Evolutionary conservation across 257 asterid genomes (phyloP).

Genomic region (Schizonepeta tenuifolia): DNA sequence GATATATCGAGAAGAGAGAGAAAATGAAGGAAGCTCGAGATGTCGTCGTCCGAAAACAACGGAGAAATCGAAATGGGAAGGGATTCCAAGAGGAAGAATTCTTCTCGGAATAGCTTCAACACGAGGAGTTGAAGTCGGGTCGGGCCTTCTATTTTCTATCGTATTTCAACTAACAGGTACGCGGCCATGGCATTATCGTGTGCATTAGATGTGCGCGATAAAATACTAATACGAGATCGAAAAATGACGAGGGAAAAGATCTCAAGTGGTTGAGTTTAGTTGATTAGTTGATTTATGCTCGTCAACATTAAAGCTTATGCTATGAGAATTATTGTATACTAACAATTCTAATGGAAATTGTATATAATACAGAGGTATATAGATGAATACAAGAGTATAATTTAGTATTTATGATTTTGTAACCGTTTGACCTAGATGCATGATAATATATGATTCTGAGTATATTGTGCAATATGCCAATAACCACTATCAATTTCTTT

Average conservation of each 20-base stretch:
- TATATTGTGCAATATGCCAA: too few species aligned
- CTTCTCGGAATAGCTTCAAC: conserved; percentile 33
- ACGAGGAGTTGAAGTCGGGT: conserved; percentile 19
- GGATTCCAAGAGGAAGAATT: conserved; percentile 33
- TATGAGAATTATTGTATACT: not conserved
- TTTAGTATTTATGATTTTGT: too few species aligned
- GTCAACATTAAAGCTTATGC: not conserved
- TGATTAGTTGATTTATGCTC: not conserved
- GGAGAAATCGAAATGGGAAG: conserved; percentile 40
- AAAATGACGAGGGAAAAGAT: not conserved
- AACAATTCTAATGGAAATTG: conserved; percentile 28
- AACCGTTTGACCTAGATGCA: too few species aligned
- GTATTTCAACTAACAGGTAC: not conserved
- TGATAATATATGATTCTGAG: too few species aligned
- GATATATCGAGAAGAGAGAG: conserved; percentile 55
- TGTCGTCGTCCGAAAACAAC: conserved; percentile 38
- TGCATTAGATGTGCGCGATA: not conserved
- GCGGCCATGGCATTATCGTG: not conserved
- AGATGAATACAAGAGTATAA: not conserved
- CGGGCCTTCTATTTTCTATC: not conserved
- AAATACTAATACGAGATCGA: not conserved
- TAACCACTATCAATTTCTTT: too few species aligned
- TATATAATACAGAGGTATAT: conserved; percentile 23
- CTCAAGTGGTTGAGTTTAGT: not conserved
- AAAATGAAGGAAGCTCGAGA: conserved; percentile 69